These are phyloP conservation scores for Dalechampia spathulata DNA, from an alignment of 441 rosid species.

Conservation along the genomic window DNA sequence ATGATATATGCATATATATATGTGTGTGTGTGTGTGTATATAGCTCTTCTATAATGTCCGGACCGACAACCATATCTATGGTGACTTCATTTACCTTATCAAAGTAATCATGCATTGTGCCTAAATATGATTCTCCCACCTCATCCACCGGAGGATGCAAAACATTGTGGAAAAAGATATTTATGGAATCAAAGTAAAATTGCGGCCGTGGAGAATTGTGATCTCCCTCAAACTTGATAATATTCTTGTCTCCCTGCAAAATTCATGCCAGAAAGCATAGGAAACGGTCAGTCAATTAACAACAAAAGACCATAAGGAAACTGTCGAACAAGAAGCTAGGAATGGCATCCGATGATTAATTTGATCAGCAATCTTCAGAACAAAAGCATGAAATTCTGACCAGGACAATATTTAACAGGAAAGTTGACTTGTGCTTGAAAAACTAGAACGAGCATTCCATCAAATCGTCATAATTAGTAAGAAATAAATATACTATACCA, in stretches of 20 bases:
- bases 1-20: too few relatives aligned
- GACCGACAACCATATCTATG: slow-evolving; percentile 9
- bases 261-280: too few relatives aligned
- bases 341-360: too few relatives aligned
- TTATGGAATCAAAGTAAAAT: slow-evolving; percentile 93
- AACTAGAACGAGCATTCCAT: too few relatives aligned
- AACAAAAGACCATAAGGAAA: too few relatives aligned
- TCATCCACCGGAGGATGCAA: slow-evolving; percentile 90
- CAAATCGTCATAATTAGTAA: slow-evolving; percentile 3
- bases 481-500: slow-evolving; percentile 43
- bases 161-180: slow-evolving; percentile 94
- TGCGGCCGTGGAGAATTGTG: slow-evolving; percentile 98
- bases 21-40: too few relatives aligned
- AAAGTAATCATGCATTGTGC: slow-evolving; percentile 55
- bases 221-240: slow-evolving; percentile 97
- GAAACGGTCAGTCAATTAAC: too few relatives aligned
- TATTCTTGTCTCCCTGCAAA: slow-evolving; percentile 98
- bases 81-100: slow-evolving; percentile 62
- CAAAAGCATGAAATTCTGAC: background rate
- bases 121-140: slow-evolving; percentile 56
- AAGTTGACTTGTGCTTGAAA: too few relatives aligned
- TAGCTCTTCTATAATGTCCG: slow-evolving; percentile 11
- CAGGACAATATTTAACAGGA: too few relatives aligned
- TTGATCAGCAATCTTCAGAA: background rate
- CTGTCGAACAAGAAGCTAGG: too few relatives aligned